A percentile compares a stretch with the other conserved stretches of the same genome.
phyloP scores from a whole-genome alignment of 2,329 filamentous ascomycete genomes.

The Cercospora sp. region DNA sequence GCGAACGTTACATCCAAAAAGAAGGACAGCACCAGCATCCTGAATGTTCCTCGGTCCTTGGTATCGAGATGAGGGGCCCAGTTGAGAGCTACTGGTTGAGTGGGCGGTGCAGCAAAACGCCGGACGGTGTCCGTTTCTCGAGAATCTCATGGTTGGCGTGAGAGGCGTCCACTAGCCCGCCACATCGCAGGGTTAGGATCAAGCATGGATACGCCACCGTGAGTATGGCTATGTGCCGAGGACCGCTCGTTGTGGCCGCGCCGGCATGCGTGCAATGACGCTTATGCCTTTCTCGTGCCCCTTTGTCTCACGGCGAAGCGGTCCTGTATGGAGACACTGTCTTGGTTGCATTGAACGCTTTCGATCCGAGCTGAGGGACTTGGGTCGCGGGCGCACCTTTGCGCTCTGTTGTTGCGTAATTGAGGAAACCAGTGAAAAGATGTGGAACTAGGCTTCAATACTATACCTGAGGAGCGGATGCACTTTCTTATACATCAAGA shows the following conservation, averaged over 20 bases:
- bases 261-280: background rate
- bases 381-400: background rate
- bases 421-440: background rate
- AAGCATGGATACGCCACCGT: conserved; percentile 1
- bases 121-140: background rate
- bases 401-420: background rate
- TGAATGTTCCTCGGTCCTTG: conserved; percentile 12
- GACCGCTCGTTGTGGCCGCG: background rate
- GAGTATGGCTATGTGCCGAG: background rate
- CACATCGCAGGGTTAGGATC: background rate
- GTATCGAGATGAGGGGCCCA: background rate
- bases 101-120: background rate
- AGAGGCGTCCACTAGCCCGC: conserved; percentile 8
- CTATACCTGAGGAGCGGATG: background rate
- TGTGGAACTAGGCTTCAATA: background rate
- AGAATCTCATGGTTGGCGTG: background rate
- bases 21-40: background rate
- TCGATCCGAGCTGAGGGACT: background rate
- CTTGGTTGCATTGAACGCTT: background rate
- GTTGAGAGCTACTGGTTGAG: background rate
- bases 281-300: background rate
- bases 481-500: background rate
- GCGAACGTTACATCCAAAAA: background rate
- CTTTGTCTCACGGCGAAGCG: background rate
- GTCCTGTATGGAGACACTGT: background rate